Percentiles rank a stretch among this genome's conserved stretches.
Evolutionary conservation across 257 asterid species (phyloP).

Genomic region (Solanum chaucha): DNA sequence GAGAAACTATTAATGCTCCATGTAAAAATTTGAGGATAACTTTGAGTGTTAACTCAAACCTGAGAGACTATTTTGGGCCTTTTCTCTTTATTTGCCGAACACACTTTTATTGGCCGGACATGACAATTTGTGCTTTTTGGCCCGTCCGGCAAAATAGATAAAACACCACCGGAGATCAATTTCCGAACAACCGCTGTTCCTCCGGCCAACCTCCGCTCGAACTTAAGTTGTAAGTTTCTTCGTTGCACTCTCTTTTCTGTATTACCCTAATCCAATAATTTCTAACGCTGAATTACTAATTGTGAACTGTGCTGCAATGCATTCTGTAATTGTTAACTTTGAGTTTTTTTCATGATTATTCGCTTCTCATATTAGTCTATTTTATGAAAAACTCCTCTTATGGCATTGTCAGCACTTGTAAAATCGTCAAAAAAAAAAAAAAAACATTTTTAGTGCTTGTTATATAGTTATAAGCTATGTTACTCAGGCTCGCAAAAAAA

Average conservation of each 20-base stretch:
- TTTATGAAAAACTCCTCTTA: neutral
- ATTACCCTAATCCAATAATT: neutral
- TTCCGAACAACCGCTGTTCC: neutral
- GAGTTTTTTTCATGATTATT: neutral
- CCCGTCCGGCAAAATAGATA: neutral
- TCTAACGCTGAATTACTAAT: neutral
- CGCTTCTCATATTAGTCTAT: neutral
- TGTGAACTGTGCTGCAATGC: neutral
- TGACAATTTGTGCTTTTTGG: neutral
- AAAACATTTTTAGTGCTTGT: neutral
- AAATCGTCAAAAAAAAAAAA: neutral
- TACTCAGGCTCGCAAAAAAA: neutral
- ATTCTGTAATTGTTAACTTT: neutral
- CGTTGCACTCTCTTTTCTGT: neutral
- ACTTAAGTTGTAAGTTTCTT: neutral
- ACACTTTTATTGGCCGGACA: too few species aligned
- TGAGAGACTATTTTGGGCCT: too few species aligned
- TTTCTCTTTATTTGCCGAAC: too few species aligned
- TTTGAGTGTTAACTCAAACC: too few species aligned
- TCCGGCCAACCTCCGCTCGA: neutral
- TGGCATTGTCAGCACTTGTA: neutral
- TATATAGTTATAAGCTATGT: neutral
- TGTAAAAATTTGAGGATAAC: too few species aligned
- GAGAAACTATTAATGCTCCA: too few species aligned
- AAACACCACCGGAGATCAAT: neutral